A percentile compares a stretch with the other conserved stretches of the same genome.
These are phyloP conservation scores for Suillus variegatus DNA, from an alignment of 768 basidiomycete species.

Conservation along the genomic window DNA sequence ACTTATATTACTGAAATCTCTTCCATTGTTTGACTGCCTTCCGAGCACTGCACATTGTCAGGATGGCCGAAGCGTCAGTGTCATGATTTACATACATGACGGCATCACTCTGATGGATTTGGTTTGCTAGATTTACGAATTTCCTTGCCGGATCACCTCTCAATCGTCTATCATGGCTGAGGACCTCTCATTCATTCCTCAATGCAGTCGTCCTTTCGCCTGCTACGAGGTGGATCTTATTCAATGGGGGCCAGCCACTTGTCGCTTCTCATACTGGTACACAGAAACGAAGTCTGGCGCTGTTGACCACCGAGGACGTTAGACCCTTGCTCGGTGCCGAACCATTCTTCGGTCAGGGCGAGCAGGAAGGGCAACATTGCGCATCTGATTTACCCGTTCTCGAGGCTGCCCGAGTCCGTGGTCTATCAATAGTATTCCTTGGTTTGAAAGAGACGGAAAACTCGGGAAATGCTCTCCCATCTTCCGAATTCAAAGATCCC, in stretches of 20 bases:
- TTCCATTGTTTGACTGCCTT: neutral
- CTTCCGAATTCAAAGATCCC: slow-evolving; percentile 63
- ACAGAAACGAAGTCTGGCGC: slow-evolving; percentile 44
- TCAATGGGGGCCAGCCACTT: slow-evolving; percentile 74
- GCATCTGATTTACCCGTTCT: slow-evolving; percentile 32
- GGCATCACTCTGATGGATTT: neutral
- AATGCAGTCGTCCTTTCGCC: slow-evolving; percentile 64
- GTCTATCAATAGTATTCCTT: slow-evolving; percentile 71
- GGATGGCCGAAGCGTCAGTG: slow-evolving; percentile 35
- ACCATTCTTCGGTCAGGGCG: slow-evolving; percentile 73
- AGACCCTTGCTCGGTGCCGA: slow-evolving; percentile 62
- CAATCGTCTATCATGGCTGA: slow-evolving; percentile 82
- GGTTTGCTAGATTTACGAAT: slow-evolving; percentile 41
- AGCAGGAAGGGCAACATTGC: slow-evolving; percentile 39
- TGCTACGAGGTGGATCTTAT: slow-evolving; percentile 74
- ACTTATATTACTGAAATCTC: too few relatives aligned
- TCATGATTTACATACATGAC: slow-evolving; percentile 1
- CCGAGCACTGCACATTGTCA: slow-evolving; percentile 12
- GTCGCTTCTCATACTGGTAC: slow-evolving; percentile 37
- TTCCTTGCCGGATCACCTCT: slow-evolving; percentile 67
- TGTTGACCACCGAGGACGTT: slow-evolving; percentile 63
- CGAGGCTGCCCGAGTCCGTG: slow-evolving; percentile 61
- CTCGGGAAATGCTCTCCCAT: slow-evolving; percentile 55
- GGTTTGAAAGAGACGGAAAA: slow-evolving; percentile 66
- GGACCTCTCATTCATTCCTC: slow-evolving; percentile 73